A percentile compares a stretch with the other conserved stretches of the same genome.
phyloP scores from a whole-genome alignment of 1,284 basidiomycete genomes.

The Tranzscheliella williamsii region DNA sequence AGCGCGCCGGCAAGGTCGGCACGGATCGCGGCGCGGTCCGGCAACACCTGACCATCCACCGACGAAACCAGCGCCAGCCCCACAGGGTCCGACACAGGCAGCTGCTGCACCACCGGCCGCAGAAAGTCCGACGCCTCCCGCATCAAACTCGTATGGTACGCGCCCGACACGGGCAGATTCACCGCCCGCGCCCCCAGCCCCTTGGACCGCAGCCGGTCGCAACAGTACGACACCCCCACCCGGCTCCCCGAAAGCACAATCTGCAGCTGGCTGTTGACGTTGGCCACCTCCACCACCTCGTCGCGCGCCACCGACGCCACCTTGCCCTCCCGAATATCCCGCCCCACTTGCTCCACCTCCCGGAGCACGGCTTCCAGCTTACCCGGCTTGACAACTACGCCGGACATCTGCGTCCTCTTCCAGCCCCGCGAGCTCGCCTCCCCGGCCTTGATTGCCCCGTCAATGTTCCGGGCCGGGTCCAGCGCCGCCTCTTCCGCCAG shows the following conservation, averaged over 20 bases:
- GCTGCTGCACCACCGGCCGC: constrained; percentile 32
- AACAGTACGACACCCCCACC: constrained; percentile 55
- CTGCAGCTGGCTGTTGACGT: constrained; percentile 57
- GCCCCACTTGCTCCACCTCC: constrained; percentile 38
- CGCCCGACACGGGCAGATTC: constrained; percentile 57
- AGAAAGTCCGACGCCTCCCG: constrained; percentile 40
- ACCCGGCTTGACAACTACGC: constrained; percentile 52
- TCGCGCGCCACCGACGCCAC: constrained; percentile 46
- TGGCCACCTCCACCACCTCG: constrained; percentile 58
- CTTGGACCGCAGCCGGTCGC: constrained; percentile 48
- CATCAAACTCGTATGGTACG: constrained; percentile 57
- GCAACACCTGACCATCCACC: constrained; percentile 33
- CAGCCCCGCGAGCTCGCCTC: constrained; percentile 19
- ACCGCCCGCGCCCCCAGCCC: constrained; percentile 56
- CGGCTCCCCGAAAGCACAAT: constrained; percentile 55
- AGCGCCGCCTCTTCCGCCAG: constrained; percentile 10
- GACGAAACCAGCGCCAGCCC: constrained; percentile 43
- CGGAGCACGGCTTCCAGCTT: constrained; percentile 41
- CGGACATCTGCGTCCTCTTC: constrained; percentile 56
- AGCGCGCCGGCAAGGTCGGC: constrained; percentile 43
- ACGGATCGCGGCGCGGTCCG: constrained; percentile 28
- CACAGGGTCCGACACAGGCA: constrained; percentile 46
- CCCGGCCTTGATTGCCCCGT: not conserved
- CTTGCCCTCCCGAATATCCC: constrained; percentile 45
- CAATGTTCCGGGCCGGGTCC: not conserved